Evolutionary conservation across 1,139 yeast genomes (phyloP).

Genomic region (Lodderomyces orthopsilosis): DNA sequence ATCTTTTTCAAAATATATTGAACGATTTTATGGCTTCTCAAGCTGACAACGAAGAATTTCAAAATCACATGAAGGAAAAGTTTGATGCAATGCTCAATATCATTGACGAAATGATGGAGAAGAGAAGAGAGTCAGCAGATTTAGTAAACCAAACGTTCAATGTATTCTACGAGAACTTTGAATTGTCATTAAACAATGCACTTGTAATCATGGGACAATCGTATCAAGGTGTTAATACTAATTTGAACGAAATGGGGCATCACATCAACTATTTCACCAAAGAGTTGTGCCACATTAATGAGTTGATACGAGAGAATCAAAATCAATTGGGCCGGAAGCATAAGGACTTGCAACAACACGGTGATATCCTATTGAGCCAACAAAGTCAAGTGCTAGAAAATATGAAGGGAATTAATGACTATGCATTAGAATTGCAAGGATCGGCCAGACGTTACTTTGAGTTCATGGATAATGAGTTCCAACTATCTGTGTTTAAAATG

Average conservation of each 20-base stretch:
- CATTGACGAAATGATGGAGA: constrained; percentile 11
- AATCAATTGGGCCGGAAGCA: constrained; percentile 7
- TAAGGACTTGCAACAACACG: constrained; percentile 1
- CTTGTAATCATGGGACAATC: constrained; percentile 9
- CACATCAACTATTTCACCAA: constrained; percentile 12
- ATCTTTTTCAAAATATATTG: constrained; percentile 22
- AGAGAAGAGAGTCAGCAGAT: constrained; percentile 7
- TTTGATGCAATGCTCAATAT: constrained; percentile 17
- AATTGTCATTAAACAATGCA: constrained; percentile 14
- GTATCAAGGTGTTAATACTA: constrained; percentile 13
- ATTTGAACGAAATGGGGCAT: constrained; percentile 9
- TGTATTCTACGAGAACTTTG: constrained; percentile 15
- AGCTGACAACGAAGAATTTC: constrained; percentile 13
- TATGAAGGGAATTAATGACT: neutral
- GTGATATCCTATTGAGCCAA: constrained; percentile 4
- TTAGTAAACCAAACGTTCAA: constrained; percentile 13
- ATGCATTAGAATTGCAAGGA: neutral
- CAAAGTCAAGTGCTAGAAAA: constrained; percentile 2
- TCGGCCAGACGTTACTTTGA: neutral
- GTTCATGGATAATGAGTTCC: neutral
- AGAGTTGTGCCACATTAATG: constrained; percentile 8
- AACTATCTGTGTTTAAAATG: neutral
- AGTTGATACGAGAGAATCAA: constrained; percentile 1
- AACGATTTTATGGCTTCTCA: constrained; percentile 18
- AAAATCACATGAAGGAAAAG: constrained; percentile 14